Conservation (phyloP, 345 rosid species). For the Diplotaxis tenuifolia region DNA sequence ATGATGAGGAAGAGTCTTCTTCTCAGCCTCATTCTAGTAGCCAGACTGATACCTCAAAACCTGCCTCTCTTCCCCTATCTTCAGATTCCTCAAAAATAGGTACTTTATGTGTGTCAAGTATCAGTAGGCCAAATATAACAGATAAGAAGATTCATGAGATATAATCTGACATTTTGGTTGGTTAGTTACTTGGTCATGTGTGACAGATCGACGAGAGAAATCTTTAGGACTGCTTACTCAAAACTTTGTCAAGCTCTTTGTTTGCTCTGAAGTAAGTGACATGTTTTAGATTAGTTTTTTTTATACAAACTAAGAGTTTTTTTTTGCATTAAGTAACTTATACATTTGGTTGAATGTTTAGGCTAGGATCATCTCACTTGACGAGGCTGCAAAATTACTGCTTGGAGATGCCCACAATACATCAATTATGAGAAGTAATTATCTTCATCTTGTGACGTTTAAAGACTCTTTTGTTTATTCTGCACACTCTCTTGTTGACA, state of each 20-base stretch:
- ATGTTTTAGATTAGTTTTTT: neutral
- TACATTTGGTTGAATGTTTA: conserved; percentile 29
- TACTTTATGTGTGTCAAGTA: too few relatives aligned
- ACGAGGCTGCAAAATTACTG: conserved; percentile 69
- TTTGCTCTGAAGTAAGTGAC: conserved; percentile 68
- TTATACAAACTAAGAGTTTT: neutral
- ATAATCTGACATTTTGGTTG: conserved; percentile 4
- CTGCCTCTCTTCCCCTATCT: conserved; percentile 46
- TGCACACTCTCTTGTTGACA: neutral
- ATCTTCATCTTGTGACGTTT: neutral
- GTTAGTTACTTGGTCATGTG: conserved; percentile 18
- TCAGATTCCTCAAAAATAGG: conserved; percentile 28
- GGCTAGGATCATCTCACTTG: conserved; percentile 73
- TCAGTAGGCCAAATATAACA: too few relatives aligned
- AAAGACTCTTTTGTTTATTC: neutral
- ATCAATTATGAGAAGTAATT: conserved; percentile 73
- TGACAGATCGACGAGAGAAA: conserved; percentile 77
- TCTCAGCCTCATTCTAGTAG: conserved; percentile 60
- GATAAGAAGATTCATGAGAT: too few relatives aligned
- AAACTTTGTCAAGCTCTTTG: conserved; percentile 86
- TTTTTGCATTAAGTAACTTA: neutral
- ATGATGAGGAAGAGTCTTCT: conserved; percentile 55
- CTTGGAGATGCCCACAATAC: conserved; percentile 77
- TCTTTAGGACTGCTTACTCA: conserved; percentile 83
- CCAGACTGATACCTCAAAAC: conserved; percentile 54